Conservation (phyloP, 2,329 filamentous ascomycete species). For the Cladorrhinum sp. region DNA sequence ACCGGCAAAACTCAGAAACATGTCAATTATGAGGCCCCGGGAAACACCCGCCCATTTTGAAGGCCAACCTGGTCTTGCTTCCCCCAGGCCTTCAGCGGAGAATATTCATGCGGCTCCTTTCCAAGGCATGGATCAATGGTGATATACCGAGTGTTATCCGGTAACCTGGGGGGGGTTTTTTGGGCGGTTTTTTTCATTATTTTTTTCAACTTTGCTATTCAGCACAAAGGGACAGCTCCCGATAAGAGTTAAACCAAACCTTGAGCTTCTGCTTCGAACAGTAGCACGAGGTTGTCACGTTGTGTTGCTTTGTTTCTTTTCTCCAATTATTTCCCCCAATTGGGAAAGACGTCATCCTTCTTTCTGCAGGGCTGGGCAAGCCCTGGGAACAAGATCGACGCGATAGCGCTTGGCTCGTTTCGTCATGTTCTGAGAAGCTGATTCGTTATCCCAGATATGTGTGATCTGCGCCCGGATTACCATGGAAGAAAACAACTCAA, state of each 20-base stretch:
- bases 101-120: constrained; percentile 7
- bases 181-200: too few species aligned
- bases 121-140: neutral
- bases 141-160: constrained; percentile 3
- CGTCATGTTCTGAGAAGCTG: constrained; percentile 8
- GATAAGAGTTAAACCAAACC: too few species aligned
- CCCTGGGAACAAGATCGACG: constrained; percentile 23
- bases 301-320: too few species aligned
- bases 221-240: too few species aligned
- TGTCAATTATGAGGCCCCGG: neutral
- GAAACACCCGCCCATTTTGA: neutral
- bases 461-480: neutral
- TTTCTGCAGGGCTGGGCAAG: constrained; percentile 17
- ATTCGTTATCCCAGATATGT: constrained; percentile 6
- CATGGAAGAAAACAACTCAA: constrained; percentile 2
- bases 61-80: neutral
- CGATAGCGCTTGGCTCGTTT: constrained; percentile 12
- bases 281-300: too few species aligned
- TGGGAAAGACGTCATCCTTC: constrained; percentile 24
- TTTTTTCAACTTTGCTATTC: too few species aligned
- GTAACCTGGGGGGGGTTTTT: too few species aligned
- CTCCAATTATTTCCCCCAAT: constrained; percentile 12
- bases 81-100: neutral
- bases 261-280: too few species aligned
- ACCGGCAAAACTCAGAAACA: neutral